phyloP scores from a whole-genome alignment of 2,329 filamentous ascomycete genomes.

The Hypocrella siamensis region DNA sequence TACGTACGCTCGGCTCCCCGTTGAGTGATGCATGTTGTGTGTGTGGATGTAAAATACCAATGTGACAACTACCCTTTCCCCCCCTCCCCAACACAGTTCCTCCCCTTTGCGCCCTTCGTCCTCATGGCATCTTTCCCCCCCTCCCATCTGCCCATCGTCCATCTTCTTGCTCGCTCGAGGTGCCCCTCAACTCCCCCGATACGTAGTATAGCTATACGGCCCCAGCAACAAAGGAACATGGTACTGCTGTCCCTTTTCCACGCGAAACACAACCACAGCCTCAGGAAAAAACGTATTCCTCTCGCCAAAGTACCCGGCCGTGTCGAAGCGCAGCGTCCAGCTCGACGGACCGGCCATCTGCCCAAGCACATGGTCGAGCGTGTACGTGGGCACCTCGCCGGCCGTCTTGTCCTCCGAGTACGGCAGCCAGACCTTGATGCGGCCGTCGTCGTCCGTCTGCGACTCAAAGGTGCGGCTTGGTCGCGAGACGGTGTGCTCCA shows the following conservation, averaged over 20 bases:
- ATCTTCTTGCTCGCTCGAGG: no score
- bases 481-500: constrained; percentile 30
- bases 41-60: no score
- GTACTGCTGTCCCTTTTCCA: constrained; percentile 48
- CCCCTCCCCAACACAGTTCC: no score
- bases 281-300: constrained; percentile 47
- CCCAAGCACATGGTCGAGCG: constrained; percentile 38
- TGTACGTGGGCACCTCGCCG: constrained; percentile 42
- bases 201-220: constrained; percentile 70
- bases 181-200: constrained; percentile 57
- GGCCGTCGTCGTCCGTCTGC: constrained; percentile 62
- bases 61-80: no score
- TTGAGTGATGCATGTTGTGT: no score
- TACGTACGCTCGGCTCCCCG: no score
- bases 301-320: constrained; percentile 52
- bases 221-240: constrained; percentile 67
- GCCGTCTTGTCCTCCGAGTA: constrained; percentile 33
- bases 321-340: constrained; percentile 61
- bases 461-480: constrained; percentile 35
- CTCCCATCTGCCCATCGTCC: no score
- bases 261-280: constrained; percentile 37
- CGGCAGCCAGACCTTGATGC: constrained; percentile 53
- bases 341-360: constrained; percentile 27
- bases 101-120: not conserved
- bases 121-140: not conserved